Base-by-base conservation (phyloP, 805 yeast genomes). In the Candida patagonica region DNA sequence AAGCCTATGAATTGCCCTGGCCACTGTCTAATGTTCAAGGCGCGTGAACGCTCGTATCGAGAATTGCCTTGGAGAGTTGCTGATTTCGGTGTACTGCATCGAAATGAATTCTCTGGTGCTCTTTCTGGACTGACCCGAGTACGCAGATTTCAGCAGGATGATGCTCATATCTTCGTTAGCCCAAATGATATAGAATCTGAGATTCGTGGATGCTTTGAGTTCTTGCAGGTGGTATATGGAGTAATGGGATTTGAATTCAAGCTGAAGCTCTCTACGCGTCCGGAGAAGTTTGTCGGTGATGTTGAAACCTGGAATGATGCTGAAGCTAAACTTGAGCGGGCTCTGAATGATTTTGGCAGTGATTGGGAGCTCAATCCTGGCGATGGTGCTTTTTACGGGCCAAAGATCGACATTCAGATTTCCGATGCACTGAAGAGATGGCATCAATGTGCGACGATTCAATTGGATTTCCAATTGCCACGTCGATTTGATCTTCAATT, bases 361-460 rank as follows among this genome's bases (percentile, higher is more conserved):
- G 68, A 76, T 43, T 92, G 97, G 97, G 95, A 84, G 66, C 62
- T 92, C 50, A 92, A 92, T 65, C 85, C 86, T 39, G 97, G 95
- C 57, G 98, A 92, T 64, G 98, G 98, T 68, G 98, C 83, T 6
- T 77, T 77, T 59, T 92, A 92, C 63, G 98, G 98, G 0, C 98
- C 98, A 22, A 89, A 89, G 78, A 92, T 89, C 60, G 98, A 89
- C 68, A 85, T 92, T 57, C 80, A 80, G 83, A 84, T 92, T 56
- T 76, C 88, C 50, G 98, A 92, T 63, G 95, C 96, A 35, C 73
- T 87, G 61, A 77, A 75, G 60, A 83, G 96, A 79, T 86, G 95
- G 94, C 92, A 84, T 69, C 98, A 92, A 69, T 89, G 97, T 74
- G 98, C 98, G 46, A 92, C 98, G 42, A 84, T 92, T 61, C 98